These are phyloP conservation scores for Linaria vulgaris DNA, from an alignment of 257 asterid species.

Conservation along the genomic window DNA sequence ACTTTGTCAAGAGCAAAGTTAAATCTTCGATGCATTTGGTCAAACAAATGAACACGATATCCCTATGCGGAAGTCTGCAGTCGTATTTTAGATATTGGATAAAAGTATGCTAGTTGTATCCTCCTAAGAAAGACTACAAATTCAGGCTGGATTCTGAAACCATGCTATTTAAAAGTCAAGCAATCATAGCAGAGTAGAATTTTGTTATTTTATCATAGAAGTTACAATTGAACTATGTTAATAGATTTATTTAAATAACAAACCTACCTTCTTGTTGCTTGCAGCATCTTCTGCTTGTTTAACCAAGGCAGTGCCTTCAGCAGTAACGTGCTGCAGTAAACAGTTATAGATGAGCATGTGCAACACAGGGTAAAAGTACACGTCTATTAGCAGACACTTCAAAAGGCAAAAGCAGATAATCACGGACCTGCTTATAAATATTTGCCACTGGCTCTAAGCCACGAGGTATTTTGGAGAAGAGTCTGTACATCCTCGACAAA, in stretches of 20 bases:
- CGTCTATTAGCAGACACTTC: conserved; percentile 25
- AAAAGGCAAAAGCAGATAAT: conserved; percentile 18
- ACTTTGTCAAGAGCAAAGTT: too few species aligned
- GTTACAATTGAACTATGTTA: background rate
- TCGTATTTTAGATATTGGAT: background rate
- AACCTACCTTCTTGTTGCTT: conserved; percentile 73
- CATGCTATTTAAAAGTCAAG: background rate
- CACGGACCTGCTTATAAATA: conserved; percentile 71
- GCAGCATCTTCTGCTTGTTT: conserved; percentile 99
- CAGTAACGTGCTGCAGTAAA: conserved; percentile 80
- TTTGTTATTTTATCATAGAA: conserved; percentile 5
- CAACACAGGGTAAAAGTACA: conserved; percentile 8
- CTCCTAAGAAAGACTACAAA: background rate
- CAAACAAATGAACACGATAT: background rate
- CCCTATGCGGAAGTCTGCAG: background rate
- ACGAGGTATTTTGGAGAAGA: conserved; percentile 65
- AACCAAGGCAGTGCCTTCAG: conserved; percentile 88
- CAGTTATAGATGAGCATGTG: conserved; percentile 14
- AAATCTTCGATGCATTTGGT: background rate
- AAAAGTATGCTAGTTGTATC: background rate
- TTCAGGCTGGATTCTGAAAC: background rate
- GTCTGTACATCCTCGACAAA: conserved; percentile 94
- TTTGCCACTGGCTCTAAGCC: conserved; percentile 67
- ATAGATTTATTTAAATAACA: background rate
- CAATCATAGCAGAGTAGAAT: background rate